Evolutionary conservation across 768 basidiomycete genomes (phyloP).

Genomic region (Coprinopsis strossmayeri): DNA sequence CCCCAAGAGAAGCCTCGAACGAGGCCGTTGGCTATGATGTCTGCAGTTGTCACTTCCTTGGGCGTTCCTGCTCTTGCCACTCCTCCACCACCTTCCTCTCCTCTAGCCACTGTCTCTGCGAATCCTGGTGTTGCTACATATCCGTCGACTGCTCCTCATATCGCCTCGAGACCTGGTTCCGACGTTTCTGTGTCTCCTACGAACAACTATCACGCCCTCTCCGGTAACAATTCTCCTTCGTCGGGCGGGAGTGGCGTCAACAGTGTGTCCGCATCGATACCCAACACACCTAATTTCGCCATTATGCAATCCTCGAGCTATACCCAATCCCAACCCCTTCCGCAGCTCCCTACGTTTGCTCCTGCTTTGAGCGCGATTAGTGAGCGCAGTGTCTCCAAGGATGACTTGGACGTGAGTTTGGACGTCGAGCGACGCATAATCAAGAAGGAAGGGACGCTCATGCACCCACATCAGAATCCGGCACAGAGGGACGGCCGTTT

Average conservation of each 20-base stretch:
- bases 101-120: slow-evolving; percentile 2
- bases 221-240: neutral
- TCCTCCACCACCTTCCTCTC: slow-evolving; percentile 8
- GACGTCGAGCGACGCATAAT: slow-evolving; percentile 1
- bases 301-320: slow-evolving; percentile 8
- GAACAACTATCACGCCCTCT: neutral
- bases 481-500: neutral
- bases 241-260: neutral
- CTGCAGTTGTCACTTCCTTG: neutral
- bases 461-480: neutral
- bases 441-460: neutral
- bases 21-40: slow-evolving; percentile 2
- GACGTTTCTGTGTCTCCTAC: neutral
- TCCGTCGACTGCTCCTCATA: slow-evolving; percentile 6
- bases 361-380: slow-evolving; percentile 5
- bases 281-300: slow-evolving; percentile 2
- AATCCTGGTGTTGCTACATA: neutral
- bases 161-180: neutral
- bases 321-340: slow-evolving; percentile 9
- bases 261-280: slow-evolving; percentile 1
- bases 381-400: slow-evolving; percentile 7
- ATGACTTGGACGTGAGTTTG: slow-evolving; percentile 6
- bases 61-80: slow-evolving; percentile 1
- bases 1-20: slow-evolving; percentile 3
- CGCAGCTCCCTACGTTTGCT: slow-evolving; percentile 11